These are phyloP conservation scores for Cryphonectria naterciae DNA, from an alignment of 2,329 filamentous ascomycete genomes.

Conservation along the genomic window DNA sequence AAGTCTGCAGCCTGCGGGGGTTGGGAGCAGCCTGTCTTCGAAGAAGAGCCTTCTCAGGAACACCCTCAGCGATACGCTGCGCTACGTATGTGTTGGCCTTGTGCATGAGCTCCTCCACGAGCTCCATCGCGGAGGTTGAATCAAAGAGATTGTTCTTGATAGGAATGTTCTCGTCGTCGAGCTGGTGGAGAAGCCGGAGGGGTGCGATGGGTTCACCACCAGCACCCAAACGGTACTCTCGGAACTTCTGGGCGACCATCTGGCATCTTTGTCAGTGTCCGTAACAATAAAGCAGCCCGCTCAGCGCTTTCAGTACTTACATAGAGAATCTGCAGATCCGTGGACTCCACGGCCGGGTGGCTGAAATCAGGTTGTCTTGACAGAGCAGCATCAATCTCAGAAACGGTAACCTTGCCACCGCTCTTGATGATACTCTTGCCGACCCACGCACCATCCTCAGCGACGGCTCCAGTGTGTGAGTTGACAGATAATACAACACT, in stretches of 20 bases:
- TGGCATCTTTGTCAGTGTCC: conserved; percentile 41
- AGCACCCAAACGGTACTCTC: conserved; percentile 82
- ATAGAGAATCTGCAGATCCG: conserved; percentile 81
- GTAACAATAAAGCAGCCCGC: not conserved
- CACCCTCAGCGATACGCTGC: conserved; percentile 74
- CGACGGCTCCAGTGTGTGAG: conserved; percentile 74
- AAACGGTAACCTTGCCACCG: conserved; percentile 79
- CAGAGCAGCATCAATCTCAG: conserved; percentile 83
- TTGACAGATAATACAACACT: conserved; percentile 94
- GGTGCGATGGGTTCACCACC: conserved; percentile 80
- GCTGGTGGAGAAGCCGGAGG: conserved; percentile 85
- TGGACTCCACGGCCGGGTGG: conserved; percentile 67
- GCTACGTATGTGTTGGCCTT: conserved; percentile 91
- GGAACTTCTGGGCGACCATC: conserved; percentile 85
- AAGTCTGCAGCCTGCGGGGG: conserved; percentile 83
- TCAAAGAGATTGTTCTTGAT: conserved; percentile 97
- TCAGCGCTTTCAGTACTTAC: conserved; percentile 46
- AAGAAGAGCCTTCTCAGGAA: conserved; percentile 91
- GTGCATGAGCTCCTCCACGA: conserved; percentile 93
- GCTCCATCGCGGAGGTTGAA: conserved; percentile 83
- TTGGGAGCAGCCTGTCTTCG: conserved; percentile 86
- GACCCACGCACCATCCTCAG: conserved; percentile 89
- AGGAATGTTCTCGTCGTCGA: conserved; percentile 97
- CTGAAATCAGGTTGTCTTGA: conserved; percentile 64
- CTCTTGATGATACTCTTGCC: conserved; percentile 95